These are phyloP conservation scores for Alternaria infectoria DNA, from an alignment of 2,329 filamentous ascomycete genomes.

Conservation along the genomic window DNA sequence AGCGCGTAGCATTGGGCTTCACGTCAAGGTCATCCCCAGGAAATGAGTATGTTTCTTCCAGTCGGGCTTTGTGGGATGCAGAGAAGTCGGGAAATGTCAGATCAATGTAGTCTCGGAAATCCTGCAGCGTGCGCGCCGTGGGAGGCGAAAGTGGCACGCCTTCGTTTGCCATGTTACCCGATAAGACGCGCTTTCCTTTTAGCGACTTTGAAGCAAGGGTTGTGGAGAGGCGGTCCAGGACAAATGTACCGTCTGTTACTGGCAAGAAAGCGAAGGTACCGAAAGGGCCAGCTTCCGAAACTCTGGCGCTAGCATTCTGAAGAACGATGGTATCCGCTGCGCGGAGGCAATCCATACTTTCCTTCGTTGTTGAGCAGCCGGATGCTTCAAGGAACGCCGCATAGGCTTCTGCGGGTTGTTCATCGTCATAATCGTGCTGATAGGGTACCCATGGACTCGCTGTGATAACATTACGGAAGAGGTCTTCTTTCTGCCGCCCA, in stretches of 20 bases:
- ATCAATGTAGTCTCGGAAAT: constrained; percentile 38
- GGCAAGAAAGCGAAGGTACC: constrained; percentile 53
- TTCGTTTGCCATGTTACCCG: constrained; percentile 49
- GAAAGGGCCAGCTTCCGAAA: constrained; percentile 43
- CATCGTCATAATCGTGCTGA: constrained; percentile 42
- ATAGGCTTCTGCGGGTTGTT: constrained; percentile 38
- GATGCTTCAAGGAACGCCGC: constrained; percentile 38
- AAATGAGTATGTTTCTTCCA: constrained; percentile 40
- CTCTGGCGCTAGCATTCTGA: constrained; percentile 38
- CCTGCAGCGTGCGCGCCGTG: constrained; percentile 32
- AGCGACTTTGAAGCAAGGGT: constrained; percentile 32
- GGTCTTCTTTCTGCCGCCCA: constrained; percentile 36
- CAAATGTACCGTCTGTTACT: constrained; percentile 50
- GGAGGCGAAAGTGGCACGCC: constrained; percentile 48
- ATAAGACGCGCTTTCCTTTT: constrained; percentile 36
- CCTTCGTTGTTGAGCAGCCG: constrained; percentile 27
- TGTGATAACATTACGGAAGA: constrained; percentile 45
- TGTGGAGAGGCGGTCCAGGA: constrained; percentile 44
- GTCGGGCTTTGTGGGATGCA: constrained; percentile 25
- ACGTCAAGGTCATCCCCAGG: constrained; percentile 30
- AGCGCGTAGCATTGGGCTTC: constrained; percentile 31
- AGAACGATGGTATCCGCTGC: constrained; percentile 28
- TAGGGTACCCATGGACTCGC: constrained; percentile 42
- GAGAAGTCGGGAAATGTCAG: constrained; percentile 47
- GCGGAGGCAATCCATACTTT: constrained; percentile 39